Evolutionary conservation across 148 eudicot genomes (phyloP).

Genomic region (Tetragonia tetragonoides): DNA sequence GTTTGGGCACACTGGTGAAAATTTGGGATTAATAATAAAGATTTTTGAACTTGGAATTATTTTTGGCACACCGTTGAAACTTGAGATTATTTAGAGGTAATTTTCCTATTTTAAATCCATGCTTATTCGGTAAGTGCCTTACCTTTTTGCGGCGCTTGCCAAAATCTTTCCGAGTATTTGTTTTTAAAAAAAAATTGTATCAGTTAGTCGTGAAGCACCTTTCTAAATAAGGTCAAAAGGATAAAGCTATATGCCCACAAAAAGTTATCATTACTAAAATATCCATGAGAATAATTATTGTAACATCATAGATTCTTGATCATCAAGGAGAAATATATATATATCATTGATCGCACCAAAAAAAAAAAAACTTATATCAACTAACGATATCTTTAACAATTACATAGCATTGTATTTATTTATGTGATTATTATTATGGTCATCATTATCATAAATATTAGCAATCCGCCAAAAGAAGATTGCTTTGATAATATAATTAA

Average conservation of each 20-base stretch:
- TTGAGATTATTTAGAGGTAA: too few species aligned
- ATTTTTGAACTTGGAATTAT: too few species aligned
- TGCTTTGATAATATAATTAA: not conserved
- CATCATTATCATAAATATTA: not conserved
- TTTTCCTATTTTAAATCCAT: too few species aligned
- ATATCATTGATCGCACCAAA: too few species aligned
- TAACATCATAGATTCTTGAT: not conserved
- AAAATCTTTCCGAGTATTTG: too few species aligned
- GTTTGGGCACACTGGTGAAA: too few species aligned
- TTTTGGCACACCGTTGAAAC: too few species aligned
- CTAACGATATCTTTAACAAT: not conserved
- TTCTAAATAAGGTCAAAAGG: slow-evolving; percentile 12
- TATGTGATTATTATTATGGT: slow-evolving; percentile 6
- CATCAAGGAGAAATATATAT: not conserved
- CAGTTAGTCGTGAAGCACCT: not conserved
- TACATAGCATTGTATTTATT: too few species aligned
- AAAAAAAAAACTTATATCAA: not conserved
- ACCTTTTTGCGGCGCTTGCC: slow-evolving; percentile 21
- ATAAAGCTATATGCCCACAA: slow-evolving; percentile 10
- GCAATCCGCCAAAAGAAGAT: slow-evolving; percentile 15
- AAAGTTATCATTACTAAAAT: slow-evolving; percentile 8
- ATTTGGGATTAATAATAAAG: too few species aligned
- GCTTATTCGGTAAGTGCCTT: too few species aligned
- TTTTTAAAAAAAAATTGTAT: not conserved
- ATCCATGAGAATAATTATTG: not conserved